Conservation (phyloP, 495 filamentous ascomycete species). For the Platismatia glauca region DNA sequence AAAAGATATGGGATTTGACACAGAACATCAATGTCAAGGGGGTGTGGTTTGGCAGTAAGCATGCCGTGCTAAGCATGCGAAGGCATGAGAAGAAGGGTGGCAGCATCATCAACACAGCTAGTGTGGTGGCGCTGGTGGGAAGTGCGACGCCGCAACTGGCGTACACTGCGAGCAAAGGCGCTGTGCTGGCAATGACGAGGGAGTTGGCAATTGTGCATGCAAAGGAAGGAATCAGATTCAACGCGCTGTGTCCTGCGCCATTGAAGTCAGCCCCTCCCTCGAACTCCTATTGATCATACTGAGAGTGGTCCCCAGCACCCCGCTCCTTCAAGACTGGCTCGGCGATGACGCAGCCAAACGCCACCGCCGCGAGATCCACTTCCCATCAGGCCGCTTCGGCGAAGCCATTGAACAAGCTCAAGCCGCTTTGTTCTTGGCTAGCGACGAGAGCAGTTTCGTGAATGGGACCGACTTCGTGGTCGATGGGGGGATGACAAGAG, state of each 20-base stretch:
- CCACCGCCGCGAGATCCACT: slow-evolving; percentile 80
- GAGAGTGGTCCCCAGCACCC: slow-evolving; percentile 37
- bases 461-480: slow-evolving; percentile 91
- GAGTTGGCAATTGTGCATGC: slow-evolving; percentile 80
- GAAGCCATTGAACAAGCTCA: slow-evolving; percentile 94
- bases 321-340: slow-evolving; percentile 89
- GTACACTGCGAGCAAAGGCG: slow-evolving; percentile 92
- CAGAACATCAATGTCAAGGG: slow-evolving; percentile 97
- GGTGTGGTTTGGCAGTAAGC: slow-evolving; percentile 94
- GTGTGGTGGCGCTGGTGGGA: slow-evolving; percentile 84
- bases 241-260: slow-evolving; percentile 84
- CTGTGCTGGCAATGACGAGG: slow-evolving; percentile 77
- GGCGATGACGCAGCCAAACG: slow-evolving; percentile 84
- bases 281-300: no score
- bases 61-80: slow-evolving; percentile 77
- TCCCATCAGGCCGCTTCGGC: slow-evolving; percentile 89
- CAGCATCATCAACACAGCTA: slow-evolving; percentile 91
- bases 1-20: slow-evolving; percentile 91
- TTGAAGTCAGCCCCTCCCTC: slow-evolving; percentile 49
- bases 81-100: slow-evolving; percentile 66
- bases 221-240: slow-evolving; percentile 78
- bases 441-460: slow-evolving; percentile 89
- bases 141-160: slow-evolving; percentile 91
- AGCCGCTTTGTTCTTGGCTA: slow-evolving; percentile 87
- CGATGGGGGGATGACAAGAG: slow-evolving; percentile 92